Conservation (phyloP, 768 basidiomycete species). For the Podaxis pistillaris region DNA sequence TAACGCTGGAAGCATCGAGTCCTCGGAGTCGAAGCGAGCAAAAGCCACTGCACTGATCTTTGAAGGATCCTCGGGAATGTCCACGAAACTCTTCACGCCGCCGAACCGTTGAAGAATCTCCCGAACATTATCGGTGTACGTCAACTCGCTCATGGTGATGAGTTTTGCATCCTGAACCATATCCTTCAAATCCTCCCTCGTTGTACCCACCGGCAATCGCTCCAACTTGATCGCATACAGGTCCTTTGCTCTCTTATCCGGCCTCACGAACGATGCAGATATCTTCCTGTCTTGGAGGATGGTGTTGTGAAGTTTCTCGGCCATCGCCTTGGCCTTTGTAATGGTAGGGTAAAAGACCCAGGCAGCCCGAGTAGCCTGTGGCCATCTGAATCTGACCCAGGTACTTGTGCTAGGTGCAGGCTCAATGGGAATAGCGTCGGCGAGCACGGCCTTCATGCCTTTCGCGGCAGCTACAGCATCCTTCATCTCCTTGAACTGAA, state of each 20-base stretch:
- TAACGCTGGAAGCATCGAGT: conserved; percentile 21
- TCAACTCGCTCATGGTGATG: conserved; percentile 30
- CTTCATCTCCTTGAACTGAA: conserved; percentile 11
- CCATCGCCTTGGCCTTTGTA: conserved; percentile 40
- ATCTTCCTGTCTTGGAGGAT: conserved; percentile 39
- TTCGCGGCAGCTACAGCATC: conserved; percentile 8
- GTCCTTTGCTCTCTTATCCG: conserved; percentile 31
- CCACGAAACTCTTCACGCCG: conserved; percentile 37
- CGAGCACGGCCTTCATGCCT: background rate
- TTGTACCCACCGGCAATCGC: conserved; percentile 36
- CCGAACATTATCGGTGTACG: conserved; percentile 34
- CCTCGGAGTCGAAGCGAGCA: conserved; percentile 30
- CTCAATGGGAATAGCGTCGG: conserved; percentile 6
- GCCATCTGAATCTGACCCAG: conserved; percentile 42
- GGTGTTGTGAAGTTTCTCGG: conserved; percentile 35
- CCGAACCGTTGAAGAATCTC: conserved; percentile 34
- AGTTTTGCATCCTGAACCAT: conserved; percentile 29
- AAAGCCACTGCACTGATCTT: conserved; percentile 36
- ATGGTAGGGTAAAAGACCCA: conserved; percentile 47
- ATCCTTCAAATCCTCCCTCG: conserved; percentile 29
- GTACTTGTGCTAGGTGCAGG: background rate
- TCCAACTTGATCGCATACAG: conserved; percentile 44
- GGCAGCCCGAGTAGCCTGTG: conserved; percentile 37
- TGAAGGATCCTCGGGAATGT: conserved; percentile 28
- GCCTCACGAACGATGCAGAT: conserved; percentile 35